Evolutionary conservation across 306 rosid genomes (phyloP), one percentile per base, ranked within the genome.

Genomic region (Prunus dulcis): DNA sequence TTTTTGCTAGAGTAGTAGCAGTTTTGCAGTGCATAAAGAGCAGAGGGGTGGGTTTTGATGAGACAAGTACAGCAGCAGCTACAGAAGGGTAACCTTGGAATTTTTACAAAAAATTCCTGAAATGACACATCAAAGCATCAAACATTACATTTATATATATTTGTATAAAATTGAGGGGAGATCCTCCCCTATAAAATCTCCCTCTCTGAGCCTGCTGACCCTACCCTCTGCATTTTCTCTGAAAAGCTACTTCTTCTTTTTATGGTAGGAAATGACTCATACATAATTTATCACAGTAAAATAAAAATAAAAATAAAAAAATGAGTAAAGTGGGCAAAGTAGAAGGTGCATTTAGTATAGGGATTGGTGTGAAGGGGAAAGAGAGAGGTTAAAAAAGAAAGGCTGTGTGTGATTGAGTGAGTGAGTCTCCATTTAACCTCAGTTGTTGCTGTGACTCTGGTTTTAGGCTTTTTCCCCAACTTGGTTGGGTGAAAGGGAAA

Each of bases 141-240:
- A 60, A 60, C 34, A 23, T 2, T 2, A 58, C 64, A 53, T 15
- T 34, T 15, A 53, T n/a, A 20, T 20, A 60, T 34, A 14, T 23
- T 9, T 45, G 55, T 72, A 23, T 70, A 68, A 80, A 69, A 50
- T 70, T 68, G 80, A 80, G 77, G 84, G 84, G 22, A 62, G 84
- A 80, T 80, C 77, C 68, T 47, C 69, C 11, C 15, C 30, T 4
- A 25, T 18, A 27, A 17, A 20, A 43, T 43, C 78, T 64, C 51
- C 17, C 8, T 12, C 32, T 28, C 32, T 27, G 64, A 51, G 45
- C n/a, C 41, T 41, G 8, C 49, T 25, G 63, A 32, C 20, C 51
- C 64, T 34, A 13, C 64, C 14, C 62, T 41, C 67, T 43, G 53
- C 15, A 57, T 43, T 57, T 49, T 23, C 30, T 38, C 67, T 58